Base-by-base conservation (phyloP, 257 asterid genomes). In the Scutellaria baicalensis region DNA sequence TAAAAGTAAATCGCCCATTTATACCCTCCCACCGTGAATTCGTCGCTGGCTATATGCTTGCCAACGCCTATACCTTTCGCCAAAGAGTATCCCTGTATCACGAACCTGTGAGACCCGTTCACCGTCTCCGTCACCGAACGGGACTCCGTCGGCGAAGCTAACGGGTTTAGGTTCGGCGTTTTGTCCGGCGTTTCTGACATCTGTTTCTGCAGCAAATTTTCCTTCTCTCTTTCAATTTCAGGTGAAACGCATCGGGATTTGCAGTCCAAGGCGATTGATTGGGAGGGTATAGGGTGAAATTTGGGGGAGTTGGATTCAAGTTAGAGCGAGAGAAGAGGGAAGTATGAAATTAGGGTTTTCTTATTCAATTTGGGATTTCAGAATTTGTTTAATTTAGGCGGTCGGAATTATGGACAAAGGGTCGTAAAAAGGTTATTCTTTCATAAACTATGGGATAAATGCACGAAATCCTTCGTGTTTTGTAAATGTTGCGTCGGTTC, bases 1-100 rank as follows among this genome's bases (percentile, higher is more conserved):
- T 89, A 89, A 64, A 89, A 89, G 81, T 89, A 85, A 75, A 89
- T 89, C 56, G 92, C 96, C 95, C 96, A 89, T 62, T 89, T 86
- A 13, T 82, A 86, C 33, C 92, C 95, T 10, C 96, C 96, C 9
- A 89, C 89, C 50, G 88, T 85, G 72, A 89, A 89, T 73, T 88
- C 83, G 3, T 89, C 89, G 85, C 95, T 85, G 84, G 95, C 92
- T 73, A 89, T 87, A 80, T 85, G 92, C 49, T 89, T 89, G 1
- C 92, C 96, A 6, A 89, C 68, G 12, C 96, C 96, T 86, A 89
- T 85, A 6, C 96, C 96, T 73, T 89, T 89, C 7, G 92, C 92
- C 44, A 89, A 6, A 7, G 96, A 87, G 76, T 87, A 89, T 0
- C 93, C 96, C 76, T 84, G 89, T 76, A 90, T 90, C 73, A 80